Base-by-base conservation (phyloP, 2,329 filamentous ascomycete species). In the Ambrosiella cleistominuta region DNA sequence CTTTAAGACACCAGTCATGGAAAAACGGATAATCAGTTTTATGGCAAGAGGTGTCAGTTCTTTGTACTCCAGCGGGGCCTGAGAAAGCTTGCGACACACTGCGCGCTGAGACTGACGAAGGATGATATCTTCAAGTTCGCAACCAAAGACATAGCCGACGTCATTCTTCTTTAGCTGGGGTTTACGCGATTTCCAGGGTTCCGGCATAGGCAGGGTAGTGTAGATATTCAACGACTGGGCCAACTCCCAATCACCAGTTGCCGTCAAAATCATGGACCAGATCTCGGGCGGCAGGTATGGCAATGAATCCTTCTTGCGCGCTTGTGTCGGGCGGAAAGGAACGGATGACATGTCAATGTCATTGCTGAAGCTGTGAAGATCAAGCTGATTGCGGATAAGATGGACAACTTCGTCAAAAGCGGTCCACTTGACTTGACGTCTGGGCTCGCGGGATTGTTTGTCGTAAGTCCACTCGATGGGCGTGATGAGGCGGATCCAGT, bases 11-110 rank as follows among this genome's bases (percentile, higher is more conserved):
- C 86, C 81, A 13, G 84, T 85, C 64, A 91, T 83, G 47, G 84
- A 86, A 68, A 96, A 96, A 63, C 93, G 89, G 72, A 96, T 88
- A 64, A 95, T 89, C 45, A 95, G 79, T 65, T 90, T 89, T 62
- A 93, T 86, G 42, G 87, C 86, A 1, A 94, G 75, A 1, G 84
- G 84, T 0, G 89, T 93, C 11, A 96, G 75, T 62, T 84, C 75
- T 62, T 74, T 73, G 63, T 88, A 85, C 35, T 80, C 80, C 39
- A 85, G 81, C 0, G 85, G 83, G 15, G 86, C 85, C 42, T 80
- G 70, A 6, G 84, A 79, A 45, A 95, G 77, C 64, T 87, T 83
- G 56, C 81, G 79, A 66, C 87, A 88, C 62, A 95, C 83, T 39
- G 83, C 80, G 0, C 77, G 70, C 5, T 86, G 78, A 40, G 82